phyloP scores from a whole-genome alignment of 768 basidiomycete genomes.

The Scleroderma bovista region DNA sequence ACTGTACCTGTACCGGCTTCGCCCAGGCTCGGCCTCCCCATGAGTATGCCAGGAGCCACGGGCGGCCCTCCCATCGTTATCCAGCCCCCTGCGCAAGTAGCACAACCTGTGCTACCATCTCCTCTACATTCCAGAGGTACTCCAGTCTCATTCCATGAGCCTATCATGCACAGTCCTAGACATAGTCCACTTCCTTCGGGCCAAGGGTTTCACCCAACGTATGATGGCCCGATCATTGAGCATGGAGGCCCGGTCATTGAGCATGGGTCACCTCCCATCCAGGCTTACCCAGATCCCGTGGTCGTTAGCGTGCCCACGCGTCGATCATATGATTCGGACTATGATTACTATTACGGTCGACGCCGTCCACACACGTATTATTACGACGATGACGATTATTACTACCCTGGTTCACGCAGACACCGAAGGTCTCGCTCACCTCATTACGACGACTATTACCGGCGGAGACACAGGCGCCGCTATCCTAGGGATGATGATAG shows the following conservation, averaged over 20 bases:
- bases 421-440: not conserved
- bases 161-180: slow-evolving; percentile 11
- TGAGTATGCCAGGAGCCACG: slow-evolving; percentile 5
- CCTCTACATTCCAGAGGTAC: slow-evolving; percentile 16
- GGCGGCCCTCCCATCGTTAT: slow-evolving; percentile 14
- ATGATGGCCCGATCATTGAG: not conserved
- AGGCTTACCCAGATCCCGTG: slow-evolving; percentile 13
- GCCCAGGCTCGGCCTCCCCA: not conserved
- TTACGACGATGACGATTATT: not conserved
- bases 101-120: slow-evolving; percentile 5
- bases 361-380: slow-evolving; percentile 6
- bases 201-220: not conserved
- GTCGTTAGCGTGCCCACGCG: slow-evolving; percentile 5
- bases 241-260: not conserved
- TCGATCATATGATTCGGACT: slow-evolving; percentile 9
- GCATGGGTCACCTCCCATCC: slow-evolving; percentile 21
- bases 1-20: not conserved
- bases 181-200: slow-evolving; percentile 13
- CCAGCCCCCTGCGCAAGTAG: slow-evolving; percentile 9
- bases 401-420: not conserved
- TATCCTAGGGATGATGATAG: slow-evolving; percentile 2
- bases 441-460: not conserved
- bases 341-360: slow-evolving; percentile 2
- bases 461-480: slow-evolving; percentile 1
- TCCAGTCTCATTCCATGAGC: slow-evolving; percentile 1